A percentile compares a stretch with the other conserved stretches of the same genome.
Evolutionary conservation across 306 rosid species (phyloP).

Genomic region (Psophocarpus tetragonolobus): DNA sequence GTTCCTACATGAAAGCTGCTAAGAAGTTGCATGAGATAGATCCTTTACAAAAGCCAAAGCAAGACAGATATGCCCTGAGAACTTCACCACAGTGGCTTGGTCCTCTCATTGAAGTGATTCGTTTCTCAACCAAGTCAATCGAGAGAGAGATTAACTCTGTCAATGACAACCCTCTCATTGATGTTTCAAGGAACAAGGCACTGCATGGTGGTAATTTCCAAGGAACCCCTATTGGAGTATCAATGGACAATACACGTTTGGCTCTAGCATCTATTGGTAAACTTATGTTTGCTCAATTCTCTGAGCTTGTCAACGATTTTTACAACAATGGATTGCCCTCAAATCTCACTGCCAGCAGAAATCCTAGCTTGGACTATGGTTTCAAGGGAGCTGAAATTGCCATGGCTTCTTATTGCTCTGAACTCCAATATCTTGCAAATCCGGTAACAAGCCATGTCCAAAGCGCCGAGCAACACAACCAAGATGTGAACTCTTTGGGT

Average conservation of each 20-base stretch:
- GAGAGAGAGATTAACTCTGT: constrained; percentile 94
- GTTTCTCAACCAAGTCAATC: constrained; percentile 79
- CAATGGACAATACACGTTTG: constrained; percentile 93
- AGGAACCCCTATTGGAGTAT: constrained; percentile 93
- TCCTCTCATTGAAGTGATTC: constrained; percentile 75
- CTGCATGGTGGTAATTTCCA: constrained; percentile 92
- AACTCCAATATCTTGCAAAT: constrained; percentile 51
- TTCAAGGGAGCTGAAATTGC: constrained; percentile 76
- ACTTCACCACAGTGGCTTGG: constrained; percentile 99
- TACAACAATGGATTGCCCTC: constrained; percentile 92
- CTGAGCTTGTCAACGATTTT: constrained; percentile 82
- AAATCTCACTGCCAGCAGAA: constrained; percentile 70
- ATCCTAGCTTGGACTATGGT: constrained; percentile 90
- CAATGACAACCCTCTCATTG: constrained; percentile 88
- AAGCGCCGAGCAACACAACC: constrained; percentile 58
- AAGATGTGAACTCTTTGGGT: constrained; percentile 73
- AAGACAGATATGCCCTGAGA: constrained; percentile 83
- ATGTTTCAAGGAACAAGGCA: constrained; percentile 90
- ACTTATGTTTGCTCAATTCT: constrained; percentile 88
- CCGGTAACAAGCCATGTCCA: constrained; percentile 53
- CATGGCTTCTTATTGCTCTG: constrained; percentile 58
- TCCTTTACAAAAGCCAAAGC: constrained; percentile 85
- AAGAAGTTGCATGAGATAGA: constrained; percentile 74
- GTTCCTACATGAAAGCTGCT: constrained; percentile 75
- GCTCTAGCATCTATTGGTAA: constrained; percentile 86